Conservation (phyloP, 176 grass and related monocot genomes). For the Thalia dealbata region DNA sequence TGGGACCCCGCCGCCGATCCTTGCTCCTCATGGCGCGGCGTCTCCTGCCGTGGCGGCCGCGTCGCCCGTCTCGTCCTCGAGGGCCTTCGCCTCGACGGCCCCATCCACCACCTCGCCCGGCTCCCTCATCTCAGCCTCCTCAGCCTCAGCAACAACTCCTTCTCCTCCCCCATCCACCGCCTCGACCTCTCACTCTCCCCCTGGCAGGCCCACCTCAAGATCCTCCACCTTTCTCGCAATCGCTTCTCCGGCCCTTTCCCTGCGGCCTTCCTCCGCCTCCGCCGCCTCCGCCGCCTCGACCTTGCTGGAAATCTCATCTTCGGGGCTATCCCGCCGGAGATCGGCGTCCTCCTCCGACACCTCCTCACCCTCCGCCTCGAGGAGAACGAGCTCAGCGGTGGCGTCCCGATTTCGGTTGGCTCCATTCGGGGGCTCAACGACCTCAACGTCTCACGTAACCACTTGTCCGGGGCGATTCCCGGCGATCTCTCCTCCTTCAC, state of each 20-base stretch:
- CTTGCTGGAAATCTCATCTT: constrained; percentile 43
- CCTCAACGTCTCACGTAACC: constrained; percentile 63
- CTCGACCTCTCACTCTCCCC: constrained; percentile 49
- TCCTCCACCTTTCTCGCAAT: constrained; percentile 78
- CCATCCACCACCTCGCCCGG: constrained; percentile 32
- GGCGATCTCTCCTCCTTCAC: constrained; percentile 36
- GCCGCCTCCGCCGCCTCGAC: constrained; percentile 73
- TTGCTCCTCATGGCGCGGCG: constrained; percentile 58
- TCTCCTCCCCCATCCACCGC: constrained; percentile 30
- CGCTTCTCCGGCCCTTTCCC: constrained; percentile 67
- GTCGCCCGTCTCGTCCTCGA: constrained; percentile 57
- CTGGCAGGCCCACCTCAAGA: constrained; percentile 62
- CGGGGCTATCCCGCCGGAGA: constrained; percentile 44
- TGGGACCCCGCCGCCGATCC: constrained; percentile 45
- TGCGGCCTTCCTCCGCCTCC: constrained; percentile 41
- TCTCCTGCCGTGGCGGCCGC: constrained; percentile 36
- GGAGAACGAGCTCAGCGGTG: constrained; percentile 40
- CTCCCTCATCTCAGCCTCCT: constrained; percentile 52
- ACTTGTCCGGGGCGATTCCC: constrained; percentile 48
- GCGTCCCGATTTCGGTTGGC: constrained; percentile 42
- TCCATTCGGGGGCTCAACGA: constrained; percentile 27
- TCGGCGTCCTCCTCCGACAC: constrained; percentile 42
- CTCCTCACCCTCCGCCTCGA: constrained; percentile 59
- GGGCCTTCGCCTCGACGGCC: constrained; percentile 44
- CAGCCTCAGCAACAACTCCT: constrained; percentile 82